Percentiles rank a stretch among this genome's conserved stretches.
phyloP scores from a whole-genome alignment of 352 stramenopile species.

The Pythium aristosporum region DNA sequence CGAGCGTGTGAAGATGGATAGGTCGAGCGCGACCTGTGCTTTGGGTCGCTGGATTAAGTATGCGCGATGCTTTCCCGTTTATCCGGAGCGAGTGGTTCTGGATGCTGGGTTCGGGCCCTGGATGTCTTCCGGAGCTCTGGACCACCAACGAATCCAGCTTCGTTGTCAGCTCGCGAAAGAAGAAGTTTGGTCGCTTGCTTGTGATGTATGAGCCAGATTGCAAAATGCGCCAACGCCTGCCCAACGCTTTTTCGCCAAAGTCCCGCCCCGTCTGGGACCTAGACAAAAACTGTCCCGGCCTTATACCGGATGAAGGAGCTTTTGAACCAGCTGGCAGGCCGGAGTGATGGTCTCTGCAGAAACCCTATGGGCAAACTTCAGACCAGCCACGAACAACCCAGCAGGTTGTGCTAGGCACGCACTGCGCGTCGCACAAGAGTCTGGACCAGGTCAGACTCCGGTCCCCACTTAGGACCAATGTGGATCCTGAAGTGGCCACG shows the following conservation, averaged over 20 bases:
- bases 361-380: background rate
- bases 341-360: slow-evolving; percentile 15
- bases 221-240: slow-evolving; percentile 7
- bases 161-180: background rate
- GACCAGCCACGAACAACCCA: slow-evolving; percentile 5
- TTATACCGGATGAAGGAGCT: too few species aligned
- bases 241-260: background rate
- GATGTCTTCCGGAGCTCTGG: slow-evolving; percentile 2
- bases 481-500: too few species aligned
- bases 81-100: too few species aligned
- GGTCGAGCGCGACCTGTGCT: background rate
- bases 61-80: slow-evolving; percentile 9
- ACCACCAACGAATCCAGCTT: slow-evolving; percentile 19
- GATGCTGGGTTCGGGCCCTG: background rate
- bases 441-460: too few species aligned
- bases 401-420: too few species aligned
- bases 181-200: slow-evolving; percentile 11
- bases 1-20: background rate
- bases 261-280: background rate
- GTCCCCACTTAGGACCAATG: too few species aligned
- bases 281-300: too few species aligned
- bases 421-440: too few species aligned
- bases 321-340: slow-evolving; percentile 18
- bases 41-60: slow-evolving; percentile 5
- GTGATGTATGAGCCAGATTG: slow-evolving; percentile 19